A percentile compares a stretch with the other conserved stretches of the same genome.
phyloP scores from a whole-genome alignment of 2,329 filamentous ascomycete genomes.

The Cordyceps pruinosa region DNA sequence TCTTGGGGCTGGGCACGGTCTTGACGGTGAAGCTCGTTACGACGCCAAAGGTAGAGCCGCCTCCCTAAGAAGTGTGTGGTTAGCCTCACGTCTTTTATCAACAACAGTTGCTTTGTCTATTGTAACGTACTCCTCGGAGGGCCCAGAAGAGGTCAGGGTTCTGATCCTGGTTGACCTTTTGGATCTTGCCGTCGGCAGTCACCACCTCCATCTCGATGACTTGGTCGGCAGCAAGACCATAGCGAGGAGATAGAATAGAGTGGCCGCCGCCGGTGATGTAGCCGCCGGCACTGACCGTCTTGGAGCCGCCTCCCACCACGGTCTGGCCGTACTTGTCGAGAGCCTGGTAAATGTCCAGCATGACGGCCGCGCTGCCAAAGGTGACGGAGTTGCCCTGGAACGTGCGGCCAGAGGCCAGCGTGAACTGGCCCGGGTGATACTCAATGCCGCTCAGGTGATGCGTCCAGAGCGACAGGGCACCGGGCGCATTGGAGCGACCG shows the following conservation, averaged over 20 bases:
- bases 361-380: slow-evolving; percentile 45
- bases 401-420: slow-evolving; percentile 32
- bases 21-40: slow-evolving; percentile 51
- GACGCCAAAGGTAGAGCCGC: slow-evolving; percentile 54
- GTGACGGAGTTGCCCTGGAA: slow-evolving; percentile 45
- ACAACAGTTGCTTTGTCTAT: neutral
- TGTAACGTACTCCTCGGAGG: slow-evolving; percentile 43
- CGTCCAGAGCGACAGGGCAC: slow-evolving; percentile 48
- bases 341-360: slow-evolving; percentile 39
- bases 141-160: slow-evolving; percentile 59
- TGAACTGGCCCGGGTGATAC: slow-evolving; percentile 34
- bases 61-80: slow-evolving; percentile 38
- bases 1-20: slow-evolving; percentile 38
- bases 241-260: slow-evolving; percentile 42
- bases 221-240: slow-evolving; percentile 57
- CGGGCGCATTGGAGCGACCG: slow-evolving; percentile 39
- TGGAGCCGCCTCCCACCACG: slow-evolving; percentile 48
- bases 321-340: slow-evolving; percentile 38
- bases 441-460: slow-evolving; percentile 37
- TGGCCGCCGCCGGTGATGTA: slow-evolving; percentile 58
- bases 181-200: slow-evolving; percentile 40
- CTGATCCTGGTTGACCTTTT: slow-evolving; percentile 45
- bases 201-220: slow-evolving; percentile 53
- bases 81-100: neutral
- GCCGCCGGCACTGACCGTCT: slow-evolving; percentile 52